Evolutionary conservation across 495 filamentous ascomycete genomes (phyloP), one percentile per base, ranked within the genome.

Genomic region (Articulospora tetracladia): DNA sequence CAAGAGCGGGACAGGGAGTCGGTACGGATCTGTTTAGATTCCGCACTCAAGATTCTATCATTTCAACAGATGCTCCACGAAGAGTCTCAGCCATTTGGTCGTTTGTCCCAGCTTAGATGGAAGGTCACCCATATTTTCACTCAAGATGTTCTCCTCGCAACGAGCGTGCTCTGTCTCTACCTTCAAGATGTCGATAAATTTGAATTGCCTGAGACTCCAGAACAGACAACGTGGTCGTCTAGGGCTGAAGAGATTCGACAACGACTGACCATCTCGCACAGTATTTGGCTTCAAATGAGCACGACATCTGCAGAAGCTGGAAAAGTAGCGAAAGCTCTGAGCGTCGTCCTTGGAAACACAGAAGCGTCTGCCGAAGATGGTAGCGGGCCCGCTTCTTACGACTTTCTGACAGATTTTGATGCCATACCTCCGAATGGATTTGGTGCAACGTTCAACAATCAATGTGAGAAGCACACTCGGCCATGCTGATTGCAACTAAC

Each of bases 391-490:
- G 30, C 53, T 56, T 56, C 53, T 56, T 56, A 56, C 36, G 53
- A 56, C 30, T 56, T 56, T 46, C 34, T 46, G 53, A 46, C 23
- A 34, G 53, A 56, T 41, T 56, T 56, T 56, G 53, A 46, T 56
- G 53, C 53, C 53, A 56, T 41, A 56, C 53, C 30, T 56, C 53
- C 46, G 53, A 56, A 56, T 56, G 53, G 27, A 56, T 56, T 56
- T 56, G 53, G 53, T 20, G 20, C 30, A 56, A 56, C 34, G 23
- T 56, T 56, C 53, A 56, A 56, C 56, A 52, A 58, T 58, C 55
- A 58, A 58, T 58, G 55, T 58, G 46, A 58, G 55, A 49, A 51
- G 26, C 39, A 51, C 55, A 52, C 56, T 56, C 34, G 20, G 34
- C 24, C 30, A 46, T 41, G 34, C 30, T 20, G 53, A 58, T 58